Evolutionary conservation across 2,329 filamentous ascomycete genomes (phyloP).

Genomic region (Cadophora sp.): DNA sequence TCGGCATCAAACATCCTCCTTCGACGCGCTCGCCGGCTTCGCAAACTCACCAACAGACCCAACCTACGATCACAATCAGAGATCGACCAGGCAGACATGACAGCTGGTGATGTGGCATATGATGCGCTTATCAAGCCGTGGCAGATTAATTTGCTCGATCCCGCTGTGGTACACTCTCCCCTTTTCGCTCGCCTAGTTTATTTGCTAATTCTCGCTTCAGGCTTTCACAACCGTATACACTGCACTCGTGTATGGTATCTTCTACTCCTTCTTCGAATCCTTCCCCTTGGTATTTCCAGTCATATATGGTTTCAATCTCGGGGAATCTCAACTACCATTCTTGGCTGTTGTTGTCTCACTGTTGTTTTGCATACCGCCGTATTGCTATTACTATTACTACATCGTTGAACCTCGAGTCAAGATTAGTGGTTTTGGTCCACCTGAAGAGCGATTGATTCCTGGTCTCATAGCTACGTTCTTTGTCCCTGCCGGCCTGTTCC

Average conservation of each 20-base stretch:
- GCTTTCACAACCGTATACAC: conserved; percentile 66
- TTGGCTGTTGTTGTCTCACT: conserved; percentile 61
- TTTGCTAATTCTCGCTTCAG: background rate
- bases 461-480: conserved; percentile 50
- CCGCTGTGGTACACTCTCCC: conserved; percentile 53
- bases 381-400: conserved; percentile 55
- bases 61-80: conserved; percentile 65
- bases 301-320: conserved; percentile 63
- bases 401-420: background rate
- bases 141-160: conserved; percentile 63
- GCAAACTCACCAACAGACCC: conserved; percentile 60
- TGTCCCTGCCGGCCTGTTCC: conserved; percentile 62
- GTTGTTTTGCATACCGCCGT: conserved; percentile 54
- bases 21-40: conserved; percentile 61
- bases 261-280: conserved; percentile 68
- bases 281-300: conserved; percentile 68
- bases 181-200: background rate
- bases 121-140: conserved; percentile 64
- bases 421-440: conserved; percentile 47
- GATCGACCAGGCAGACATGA: conserved; percentile 61
- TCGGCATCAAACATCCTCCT: conserved; percentile 62
- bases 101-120: conserved; percentile 48
- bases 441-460: conserved; percentile 43
- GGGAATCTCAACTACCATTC: conserved; percentile 63
- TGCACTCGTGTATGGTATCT: conserved; percentile 64